phyloP scores from a whole-genome alignment of 2,329 filamentous ascomycete species.

The Paecilomyces sp. region DNA sequence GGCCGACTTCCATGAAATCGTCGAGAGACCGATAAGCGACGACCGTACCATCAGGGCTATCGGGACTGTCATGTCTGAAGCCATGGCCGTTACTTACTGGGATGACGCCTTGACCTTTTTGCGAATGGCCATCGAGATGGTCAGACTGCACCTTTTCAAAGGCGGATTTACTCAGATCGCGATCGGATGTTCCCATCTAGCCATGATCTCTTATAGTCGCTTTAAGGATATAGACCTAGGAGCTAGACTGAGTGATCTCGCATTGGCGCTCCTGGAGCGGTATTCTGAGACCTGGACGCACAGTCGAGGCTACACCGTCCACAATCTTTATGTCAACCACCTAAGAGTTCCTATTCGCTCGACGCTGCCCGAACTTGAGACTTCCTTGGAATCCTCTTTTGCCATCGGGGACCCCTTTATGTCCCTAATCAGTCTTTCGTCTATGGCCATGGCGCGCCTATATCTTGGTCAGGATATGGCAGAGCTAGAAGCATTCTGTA shows the following conservation, averaged over 20 bases:
- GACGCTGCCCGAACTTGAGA: conserved; percentile 46
- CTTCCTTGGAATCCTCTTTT: conserved; percentile 50
- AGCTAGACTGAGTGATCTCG: conserved; percentile 46
- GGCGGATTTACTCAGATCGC: conserved; percentile 52
- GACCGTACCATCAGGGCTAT: conserved; percentile 37
- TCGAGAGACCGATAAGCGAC: conserved; percentile 33
- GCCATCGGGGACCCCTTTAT: conserved; percentile 52
- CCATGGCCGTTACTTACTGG: conserved; percentile 55
- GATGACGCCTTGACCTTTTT: conserved; percentile 54
- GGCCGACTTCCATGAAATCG: conserved; percentile 42
- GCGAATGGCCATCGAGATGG: conserved; percentile 51
- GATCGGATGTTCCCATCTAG: conserved; percentile 52
- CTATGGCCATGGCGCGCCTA: conserved; percentile 50
- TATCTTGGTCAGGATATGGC: conserved; percentile 52
- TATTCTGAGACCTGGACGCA: conserved; percentile 49
- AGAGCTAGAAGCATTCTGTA: conserved; percentile 52
- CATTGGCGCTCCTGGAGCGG: conserved; percentile 45
- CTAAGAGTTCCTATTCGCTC: conserved; percentile 46
- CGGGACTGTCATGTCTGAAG: conserved; percentile 51
- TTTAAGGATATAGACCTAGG: conserved; percentile 53
- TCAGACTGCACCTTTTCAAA: conserved; percentile 48
- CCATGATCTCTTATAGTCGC: conserved; percentile 48
- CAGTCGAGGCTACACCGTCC: conserved; percentile 50
- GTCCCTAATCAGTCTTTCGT: conserved; percentile 51
- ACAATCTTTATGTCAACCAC: conserved; percentile 57